phyloP scores from a whole-genome alignment of 202 grass and related monocot genomes.

The Elaeis oleifera region DNA sequence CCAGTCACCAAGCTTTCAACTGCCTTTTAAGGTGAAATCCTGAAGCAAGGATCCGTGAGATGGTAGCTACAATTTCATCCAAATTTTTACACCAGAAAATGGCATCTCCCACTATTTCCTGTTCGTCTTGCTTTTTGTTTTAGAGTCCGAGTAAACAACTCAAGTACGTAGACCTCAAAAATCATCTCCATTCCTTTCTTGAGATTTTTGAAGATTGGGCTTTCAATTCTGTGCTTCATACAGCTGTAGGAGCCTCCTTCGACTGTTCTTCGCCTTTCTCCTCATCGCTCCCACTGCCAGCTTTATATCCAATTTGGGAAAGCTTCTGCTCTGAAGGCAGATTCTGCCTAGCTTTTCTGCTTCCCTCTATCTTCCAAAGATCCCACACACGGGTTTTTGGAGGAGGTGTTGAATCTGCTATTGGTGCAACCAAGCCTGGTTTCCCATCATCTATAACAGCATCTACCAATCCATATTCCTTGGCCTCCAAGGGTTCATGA shows the following conservation, averaged over 20 bases:
- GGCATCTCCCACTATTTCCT: no score
- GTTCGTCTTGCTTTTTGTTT: no score
- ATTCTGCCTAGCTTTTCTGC: slow-evolving; percentile 53
- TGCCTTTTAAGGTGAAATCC: no score
- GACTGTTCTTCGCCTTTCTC: slow-evolving; percentile 25
- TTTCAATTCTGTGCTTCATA: no score
- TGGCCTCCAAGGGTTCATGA: slow-evolving; percentile 95
- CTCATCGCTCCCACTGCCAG: slow-evolving; percentile 12
- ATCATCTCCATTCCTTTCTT: no score
- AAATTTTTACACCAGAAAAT: no score
- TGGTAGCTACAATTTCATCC: no score
- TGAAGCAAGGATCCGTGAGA: no score
- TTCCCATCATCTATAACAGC: slow-evolving; percentile 71
- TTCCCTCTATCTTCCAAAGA: slow-evolving; percentile 54
- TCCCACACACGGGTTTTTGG: slow-evolving; percentile 75
- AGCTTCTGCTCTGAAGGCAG: slow-evolving; percentile 65
- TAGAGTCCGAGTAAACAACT: no score
- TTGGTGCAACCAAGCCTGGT: slow-evolving; percentile 61
- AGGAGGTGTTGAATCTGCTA: slow-evolving; percentile 48
- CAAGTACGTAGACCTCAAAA: no score
- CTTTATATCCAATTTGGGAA: slow-evolving; percentile 28
- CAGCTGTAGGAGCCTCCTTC: slow-evolving; percentile 33
- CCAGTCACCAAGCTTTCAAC: no score
- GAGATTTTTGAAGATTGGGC: no score
- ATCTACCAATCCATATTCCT: slow-evolving; percentile 88